These are phyloP conservation scores for Iodosphaeria phyllophila DNA, from an alignment of 2,329 filamentous ascomycete genomes.

Conservation along the genomic window DNA sequence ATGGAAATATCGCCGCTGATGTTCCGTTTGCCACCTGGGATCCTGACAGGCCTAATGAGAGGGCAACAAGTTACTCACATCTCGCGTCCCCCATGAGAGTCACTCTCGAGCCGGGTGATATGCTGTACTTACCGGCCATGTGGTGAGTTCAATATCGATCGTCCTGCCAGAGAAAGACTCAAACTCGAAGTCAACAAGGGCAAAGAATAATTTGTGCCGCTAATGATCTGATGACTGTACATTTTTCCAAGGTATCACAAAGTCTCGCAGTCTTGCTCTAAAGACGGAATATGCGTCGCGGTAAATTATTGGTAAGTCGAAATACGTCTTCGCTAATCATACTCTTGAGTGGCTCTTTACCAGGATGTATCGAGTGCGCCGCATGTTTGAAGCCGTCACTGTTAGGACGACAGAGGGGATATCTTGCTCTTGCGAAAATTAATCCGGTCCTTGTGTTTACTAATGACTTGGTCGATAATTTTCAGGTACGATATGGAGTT, in stretches of 20 bases:
- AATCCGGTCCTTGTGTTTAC: too few species aligned
- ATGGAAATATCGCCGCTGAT: slow-evolving; percentile 8
- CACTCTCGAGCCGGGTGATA: slow-evolving; percentile 53
- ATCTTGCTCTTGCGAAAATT: too few species aligned
- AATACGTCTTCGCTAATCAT: too few species aligned
- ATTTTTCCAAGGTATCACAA: slow-evolving; percentile 56
- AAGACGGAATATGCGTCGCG: slow-evolving; percentile 56
- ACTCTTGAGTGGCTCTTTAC: too few species aligned
- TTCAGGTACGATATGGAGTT: slow-evolving; percentile 67
- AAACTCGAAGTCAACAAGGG: too few species aligned
- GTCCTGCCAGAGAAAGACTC: too few species aligned
- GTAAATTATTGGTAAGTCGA: slow-evolving; percentile 58
- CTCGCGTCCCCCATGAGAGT: slow-evolving; percentile 44
- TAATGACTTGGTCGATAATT: too few species aligned
- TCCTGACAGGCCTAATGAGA: slow-evolving; percentile 35
- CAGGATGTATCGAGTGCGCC: too few species aligned
- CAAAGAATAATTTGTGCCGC: too few species aligned
- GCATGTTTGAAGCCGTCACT: too few species aligned
- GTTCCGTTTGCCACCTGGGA: slow-evolving; percentile 63
- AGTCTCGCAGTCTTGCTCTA: slow-evolving; percentile 49
- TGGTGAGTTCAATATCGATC: slow-evolving; percentile 40
- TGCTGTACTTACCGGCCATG: slow-evolving; percentile 66
- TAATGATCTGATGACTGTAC: too few species aligned
- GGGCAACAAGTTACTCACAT: slow-evolving; percentile 37
- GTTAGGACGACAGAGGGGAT: too few species aligned